phyloP scores from a whole-genome alignment of 345 rosid species.

The Hibiscus tridactylites region DNA sequence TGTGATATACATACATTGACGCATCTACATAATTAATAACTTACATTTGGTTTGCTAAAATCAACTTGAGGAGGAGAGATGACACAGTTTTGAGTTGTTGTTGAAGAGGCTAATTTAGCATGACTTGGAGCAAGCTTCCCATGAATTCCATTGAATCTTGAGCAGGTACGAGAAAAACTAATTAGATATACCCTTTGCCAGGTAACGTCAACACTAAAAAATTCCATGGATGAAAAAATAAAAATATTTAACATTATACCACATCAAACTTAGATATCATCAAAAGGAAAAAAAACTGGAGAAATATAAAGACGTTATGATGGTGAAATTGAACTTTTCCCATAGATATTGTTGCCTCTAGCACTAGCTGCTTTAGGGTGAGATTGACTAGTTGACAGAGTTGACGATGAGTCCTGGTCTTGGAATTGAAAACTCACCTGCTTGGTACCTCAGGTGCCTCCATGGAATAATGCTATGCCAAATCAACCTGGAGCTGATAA shows the following conservation, averaged over 20 bases:
- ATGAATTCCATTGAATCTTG: slow-evolving; percentile 40
- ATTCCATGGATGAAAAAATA: not conserved
- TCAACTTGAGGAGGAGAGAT: slow-evolving; percentile 43
- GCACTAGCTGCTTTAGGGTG: too few relatives aligned
- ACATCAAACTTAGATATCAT: not conserved
- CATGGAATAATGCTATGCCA: slow-evolving; percentile 72
- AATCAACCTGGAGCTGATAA: slow-evolving; percentile 70
- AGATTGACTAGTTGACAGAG: too few relatives aligned
- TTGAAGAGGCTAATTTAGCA: slow-evolving; percentile 27
- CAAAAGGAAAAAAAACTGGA: too few relatives aligned
- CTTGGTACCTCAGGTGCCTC: slow-evolving; percentile 73
- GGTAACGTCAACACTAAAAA: too few relatives aligned
- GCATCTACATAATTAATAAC: not conserved
- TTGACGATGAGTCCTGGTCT: too few relatives aligned
- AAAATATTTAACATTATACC: not conserved
- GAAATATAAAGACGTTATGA: too few relatives aligned
- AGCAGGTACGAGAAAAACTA: slow-evolving; percentile 11
- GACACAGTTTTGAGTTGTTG: slow-evolving; percentile 36
- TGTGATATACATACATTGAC: not conserved
- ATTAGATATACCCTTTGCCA: slow-evolving; percentile 2
- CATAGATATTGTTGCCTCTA: too few relatives aligned
- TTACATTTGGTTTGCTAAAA: not conserved
- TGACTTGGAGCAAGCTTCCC: slow-evolving; percentile 30
- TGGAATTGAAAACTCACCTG: too few relatives aligned
- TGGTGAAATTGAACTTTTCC: too few relatives aligned